Percentiles rank a stretch among this genome's conserved stretches.
phyloP scores from a whole-genome alignment of 176 grass and related monocot genomes.

The Triticum dicoccoides region DNA sequence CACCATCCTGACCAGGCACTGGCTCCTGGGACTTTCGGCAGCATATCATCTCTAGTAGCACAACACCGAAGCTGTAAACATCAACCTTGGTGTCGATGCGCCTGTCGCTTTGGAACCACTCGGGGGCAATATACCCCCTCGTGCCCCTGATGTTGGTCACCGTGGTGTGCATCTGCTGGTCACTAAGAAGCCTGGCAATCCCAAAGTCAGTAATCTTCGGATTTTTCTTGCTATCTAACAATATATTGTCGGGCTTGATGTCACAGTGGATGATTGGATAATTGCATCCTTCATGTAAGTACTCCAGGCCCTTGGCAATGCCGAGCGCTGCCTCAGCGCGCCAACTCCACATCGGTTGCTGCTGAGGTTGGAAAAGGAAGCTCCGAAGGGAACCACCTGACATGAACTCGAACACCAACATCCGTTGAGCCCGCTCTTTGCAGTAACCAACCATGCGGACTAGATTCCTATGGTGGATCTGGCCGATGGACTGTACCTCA shows the following conservation, averaged over 20 bases:
- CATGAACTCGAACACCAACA: no score
- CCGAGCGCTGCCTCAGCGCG: neutral
- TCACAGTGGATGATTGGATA: neutral
- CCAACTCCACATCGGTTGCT: no score
- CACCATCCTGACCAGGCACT: neutral
- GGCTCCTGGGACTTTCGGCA: conserved; percentile 16
- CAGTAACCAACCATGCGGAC: no score
- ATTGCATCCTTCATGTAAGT: neutral
- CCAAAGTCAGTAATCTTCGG: neutral
- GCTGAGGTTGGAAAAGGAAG: no score
- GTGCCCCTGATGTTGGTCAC: neutral
- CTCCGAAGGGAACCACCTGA: no score
- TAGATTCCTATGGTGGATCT: no score
- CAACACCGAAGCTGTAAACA: conserved; percentile 15
- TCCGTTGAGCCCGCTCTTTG: no score
- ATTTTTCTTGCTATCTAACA: neutral
- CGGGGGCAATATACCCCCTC: neutral
- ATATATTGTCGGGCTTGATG: conserved; percentile 15
- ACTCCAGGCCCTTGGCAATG: neutral
- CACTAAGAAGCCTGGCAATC: neutral
- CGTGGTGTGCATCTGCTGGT: neutral
- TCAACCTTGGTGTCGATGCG: neutral
- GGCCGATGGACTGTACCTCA: no score
- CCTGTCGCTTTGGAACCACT: neutral
- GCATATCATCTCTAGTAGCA: conserved; percentile 12